Evolutionary conservation across 2,329 filamentous ascomycete genomes (phyloP).

Genomic region (Trichoderma atrobrunneum): DNA sequence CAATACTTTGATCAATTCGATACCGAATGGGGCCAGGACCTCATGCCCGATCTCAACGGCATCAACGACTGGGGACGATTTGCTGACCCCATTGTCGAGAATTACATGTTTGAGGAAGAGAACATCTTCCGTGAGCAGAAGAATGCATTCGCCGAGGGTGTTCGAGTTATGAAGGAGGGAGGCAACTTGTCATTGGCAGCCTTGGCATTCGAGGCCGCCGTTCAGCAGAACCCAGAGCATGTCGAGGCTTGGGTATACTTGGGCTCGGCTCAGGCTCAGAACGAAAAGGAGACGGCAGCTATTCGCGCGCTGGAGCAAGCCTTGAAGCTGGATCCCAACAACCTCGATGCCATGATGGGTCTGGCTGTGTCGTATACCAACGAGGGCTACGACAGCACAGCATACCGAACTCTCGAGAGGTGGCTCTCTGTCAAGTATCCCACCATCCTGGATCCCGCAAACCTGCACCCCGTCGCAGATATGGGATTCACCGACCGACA

Average conservation of each 20-base stretch:
- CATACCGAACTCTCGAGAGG: constrained; percentile 91
- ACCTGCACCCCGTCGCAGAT: constrained; percentile 73
- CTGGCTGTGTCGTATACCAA: constrained; percentile 97
- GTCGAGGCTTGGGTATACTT: constrained; percentile 92
- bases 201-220: constrained; percentile 91
- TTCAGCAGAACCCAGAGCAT: constrained; percentile 83
- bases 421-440: constrained; percentile 98
- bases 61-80: constrained; percentile 63
- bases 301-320: constrained; percentile 92
- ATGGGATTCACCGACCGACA: constrained; percentile 93
- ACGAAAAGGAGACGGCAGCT: constrained; percentile 95
- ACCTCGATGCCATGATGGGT: constrained; percentile 88
- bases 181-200: constrained; percentile 93
- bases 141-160: constrained; percentile 89
- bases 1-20: constrained; percentile 68
- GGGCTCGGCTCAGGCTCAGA: constrained; percentile 90
- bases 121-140: constrained; percentile 80
- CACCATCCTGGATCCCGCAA: constrained; percentile 67
- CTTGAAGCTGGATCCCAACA: constrained; percentile 80
- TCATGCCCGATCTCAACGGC: constrained; percentile 56
- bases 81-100: constrained; percentile 74
- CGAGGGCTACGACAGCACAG: constrained; percentile 95
- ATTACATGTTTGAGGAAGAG: constrained; percentile 92
- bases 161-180: constrained; percentile 88
- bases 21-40: constrained; percentile 69